Evolutionary conservation across 345 rosid species (phyloP).

Genomic region (Arabis hirsuta): DNA sequence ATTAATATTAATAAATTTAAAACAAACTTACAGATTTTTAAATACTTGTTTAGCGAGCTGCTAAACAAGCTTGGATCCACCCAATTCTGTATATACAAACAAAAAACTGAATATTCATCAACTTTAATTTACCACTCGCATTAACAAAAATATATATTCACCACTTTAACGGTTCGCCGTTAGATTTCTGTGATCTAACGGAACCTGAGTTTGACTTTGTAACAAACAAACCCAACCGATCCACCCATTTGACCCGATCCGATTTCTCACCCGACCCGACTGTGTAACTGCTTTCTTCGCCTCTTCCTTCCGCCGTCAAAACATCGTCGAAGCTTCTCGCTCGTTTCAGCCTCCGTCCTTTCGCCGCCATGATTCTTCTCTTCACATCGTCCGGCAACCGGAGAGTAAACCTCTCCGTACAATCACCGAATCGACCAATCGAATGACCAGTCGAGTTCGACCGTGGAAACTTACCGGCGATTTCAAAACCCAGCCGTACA

Average conservation of each 20-base stretch:
- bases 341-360: conserved; percentile 46
- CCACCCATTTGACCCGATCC: conserved; percentile 31
- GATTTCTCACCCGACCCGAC: conserved; percentile 24
- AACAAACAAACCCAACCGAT: conserved; percentile 43
- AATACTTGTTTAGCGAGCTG: conserved; percentile 35
- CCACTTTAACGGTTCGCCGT: conserved; percentile 26
- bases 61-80: conserved; percentile 27
- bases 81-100: background rate
- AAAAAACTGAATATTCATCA: background rate
- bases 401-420: conserved; percentile 51
- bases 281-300: conserved; percentile 21
- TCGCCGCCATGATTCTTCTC: conserved; percentile 38
- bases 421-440: conserved; percentile 40
- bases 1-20: background rate
- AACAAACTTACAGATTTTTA: background rate
- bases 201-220: conserved; percentile 26
- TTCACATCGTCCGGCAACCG: conserved; percentile 58
- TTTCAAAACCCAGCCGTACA: conserved; percentile 18
- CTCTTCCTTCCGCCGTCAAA: conserved; percentile 38
- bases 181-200: conserved; percentile 30
- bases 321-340: conserved; percentile 48
- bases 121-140: conserved; percentile 5
- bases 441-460: conserved; percentile 70
- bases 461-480: conserved; percentile 47
- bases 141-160: background rate